Evolutionary conservation across 768 basidiomycete species (phyloP), one percentile per base, ranked within the genome.

Genomic region (Hebeloma cylindrosporum): DNA sequence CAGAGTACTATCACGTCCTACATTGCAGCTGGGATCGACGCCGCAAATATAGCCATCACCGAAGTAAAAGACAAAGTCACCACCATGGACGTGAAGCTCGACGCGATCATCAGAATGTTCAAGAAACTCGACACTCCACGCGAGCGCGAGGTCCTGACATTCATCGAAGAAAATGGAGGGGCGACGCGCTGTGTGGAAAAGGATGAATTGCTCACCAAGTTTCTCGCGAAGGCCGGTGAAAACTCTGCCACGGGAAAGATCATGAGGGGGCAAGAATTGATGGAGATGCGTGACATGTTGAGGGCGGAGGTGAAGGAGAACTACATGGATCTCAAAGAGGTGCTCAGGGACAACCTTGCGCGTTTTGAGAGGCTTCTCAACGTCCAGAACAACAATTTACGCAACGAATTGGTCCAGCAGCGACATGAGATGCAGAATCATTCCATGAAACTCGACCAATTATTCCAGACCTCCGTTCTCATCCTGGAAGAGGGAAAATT

Each of bases 121-220:
- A 55, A 56, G 10, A 60, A 60, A 32, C 54, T 70, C 17, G 61
- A 68, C 23, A 56, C 64, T 0, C 62, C 66, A 3, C 61, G 62
- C n/a, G 68, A 71, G 39, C 54, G 52, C 40, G 64, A 69, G 14
- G 47, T 67, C 3, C 41, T 53, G 4, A 49, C 53, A 17, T 62
- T 71, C 39, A 56, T 73, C 7, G 58, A 63, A 14, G 54, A 57
- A 13, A 62, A 65, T 18, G 69, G 70, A 18, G 69, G 70, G 11
- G 48, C 57, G 1, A 49, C 55, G 27, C 59, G 60, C 4, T 67
- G 62, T 35, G 37, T 68, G 17, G 53, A 62, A 7, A 58, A 63
- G 31, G 65, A 68, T 29, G 56, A 56, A 5, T 40, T 60, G 17
- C 54, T 72, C 1, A 44, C 44, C 14, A 58, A 60, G 38, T 52